Evolutionary conservation across 345 rosid species (phyloP), one percentile per base, ranked within the genome.

Genomic region (Melastoma malabathricum): DNA sequence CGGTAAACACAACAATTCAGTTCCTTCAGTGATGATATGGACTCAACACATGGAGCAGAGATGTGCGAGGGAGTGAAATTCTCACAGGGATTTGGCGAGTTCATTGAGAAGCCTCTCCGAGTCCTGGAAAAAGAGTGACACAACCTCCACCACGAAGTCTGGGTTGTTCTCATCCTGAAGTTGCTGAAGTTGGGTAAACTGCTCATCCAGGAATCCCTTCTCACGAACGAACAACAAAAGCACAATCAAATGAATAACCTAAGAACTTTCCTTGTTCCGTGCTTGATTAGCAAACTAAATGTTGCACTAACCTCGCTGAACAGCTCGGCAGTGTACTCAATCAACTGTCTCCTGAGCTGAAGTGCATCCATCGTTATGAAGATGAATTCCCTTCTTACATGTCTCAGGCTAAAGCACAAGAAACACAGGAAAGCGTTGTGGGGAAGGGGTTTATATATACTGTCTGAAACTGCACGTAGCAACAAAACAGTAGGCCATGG

Each of bases 161-260:
- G 98, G 96, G 74, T 80, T 86, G 80, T 79, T 86, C 63, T 90
- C 98, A 73, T 90, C 98, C 73, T 80, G 95, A 49, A 90, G 78
- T 57, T 84, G 82, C 63, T 76, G 95, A 48, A 90, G 89, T 79
- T 84, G 96, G 50, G 75, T 62, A 59, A 82, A 86, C 75, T 90
- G 98, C 43, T 68, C 54, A 50, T 90, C 98, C 87, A 90, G 56
- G 66, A 80, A 58, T 4, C 93, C 93, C 96, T 90, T 74, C 66
- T n/a, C 59, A 48, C 47, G 43, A 44, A 52, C 14, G 13, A 16
- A 39, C 13, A 15, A 46, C 17, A 13, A 38, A 50, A 5, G 48
- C 46, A 19, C 52, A 44, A 51, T 5, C 18, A 17, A 20, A 29
- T 1, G 16, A 10, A 13, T 2, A 17, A 22, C 15, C 47, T 27